Base-by-base conservation (phyloP, 192 early-diverging fungal species). In the Coemansia sp. region DNA sequence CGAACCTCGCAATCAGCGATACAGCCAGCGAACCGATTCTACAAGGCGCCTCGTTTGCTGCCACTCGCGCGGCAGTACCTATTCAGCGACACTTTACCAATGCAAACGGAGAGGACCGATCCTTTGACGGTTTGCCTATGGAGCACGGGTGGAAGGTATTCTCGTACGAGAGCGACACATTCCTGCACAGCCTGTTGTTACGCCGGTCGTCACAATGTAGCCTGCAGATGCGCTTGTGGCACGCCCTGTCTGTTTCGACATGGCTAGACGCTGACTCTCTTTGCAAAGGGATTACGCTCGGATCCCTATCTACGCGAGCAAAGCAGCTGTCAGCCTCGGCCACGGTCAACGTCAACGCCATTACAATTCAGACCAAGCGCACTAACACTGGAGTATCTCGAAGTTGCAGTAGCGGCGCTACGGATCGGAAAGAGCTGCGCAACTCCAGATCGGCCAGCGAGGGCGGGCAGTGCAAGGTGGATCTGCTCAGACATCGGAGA, bases 201-300 rank as follows among this genome's bases (percentile, higher is more conserved):
- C 77, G 77, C 34, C 48, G 72, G 33, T 64, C 72, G 24, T 80
- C 77, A 0, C 67, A 67, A 21, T 59, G 67, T 36, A 80, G 77
- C 54, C 14, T 80, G 37, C 55, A 80, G 24, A 80, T 80, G 77
- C 71, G 72, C 6, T 29, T 69, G 21, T 74, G 77, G 72, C 65
- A 70, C 32, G 52, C 62, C 7, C 9, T 80, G 7, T 74, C 71
- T 1, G n/a, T 62, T 11, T 63, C 67, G 8, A 80, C 70, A 9
- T 80, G 76, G 76, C 60, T 73, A 50, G 67, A 73, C 11, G 24
- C 70, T 3, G 41, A 48, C 8, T 17, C 62, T 15, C 57, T 80
- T 2, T 40, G 57, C 55, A 56, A 55, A 3, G 54, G 65, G 7
- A 53, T 74, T 27, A 67, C 58, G n/a, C 67, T 80, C 15, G 77